Conservation (phyloP, 179 eudicot genomes). For the Nepenthes alata region DNA sequence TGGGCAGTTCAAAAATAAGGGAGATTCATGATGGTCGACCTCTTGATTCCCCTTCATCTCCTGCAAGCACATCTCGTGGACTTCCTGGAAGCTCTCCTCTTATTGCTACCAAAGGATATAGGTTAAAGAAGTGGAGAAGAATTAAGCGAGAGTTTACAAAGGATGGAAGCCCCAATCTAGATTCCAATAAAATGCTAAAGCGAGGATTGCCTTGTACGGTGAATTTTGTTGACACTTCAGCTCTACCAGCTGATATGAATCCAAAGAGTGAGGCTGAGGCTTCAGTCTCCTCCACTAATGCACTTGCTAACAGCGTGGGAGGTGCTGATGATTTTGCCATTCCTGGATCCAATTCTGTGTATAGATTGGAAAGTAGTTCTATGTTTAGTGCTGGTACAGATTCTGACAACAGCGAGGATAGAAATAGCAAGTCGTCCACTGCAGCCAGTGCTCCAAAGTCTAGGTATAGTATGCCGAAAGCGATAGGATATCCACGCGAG, state of each 20-base stretch:
- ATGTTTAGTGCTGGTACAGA: slow-evolving; percentile 32
- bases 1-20: not conserved
- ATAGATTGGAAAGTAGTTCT: slow-evolving; percentile 17
- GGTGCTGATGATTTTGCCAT: slow-evolving; percentile 8
- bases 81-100: slow-evolving; percentile 4
- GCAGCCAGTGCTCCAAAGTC: slow-evolving; percentile 53
- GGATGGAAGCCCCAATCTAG: not conserved
- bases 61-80: not conserved
- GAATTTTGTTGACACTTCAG: not conserved
- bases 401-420: slow-evolving; percentile 61
- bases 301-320: slow-evolving; percentile 19
- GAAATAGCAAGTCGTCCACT: slow-evolving; percentile 64
- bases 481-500: slow-evolving; percentile 22
- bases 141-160: not conserved
- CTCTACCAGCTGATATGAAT: not conserved
- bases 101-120: not conserved
- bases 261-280: slow-evolving; percentile 7
- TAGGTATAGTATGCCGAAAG: slow-evolving; percentile 18
- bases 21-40: not conserved
- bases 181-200: not conserved
- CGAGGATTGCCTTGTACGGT: not conserved
- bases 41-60: not conserved
- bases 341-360: slow-evolving; percentile 14
- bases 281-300: slow-evolving; percentile 44
- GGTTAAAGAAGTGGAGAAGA: slow-evolving; percentile 5